These are phyloP conservation scores for Leptodermis oblonga DNA, from an alignment of 257 asterid species.

Conservation along the genomic window DNA sequence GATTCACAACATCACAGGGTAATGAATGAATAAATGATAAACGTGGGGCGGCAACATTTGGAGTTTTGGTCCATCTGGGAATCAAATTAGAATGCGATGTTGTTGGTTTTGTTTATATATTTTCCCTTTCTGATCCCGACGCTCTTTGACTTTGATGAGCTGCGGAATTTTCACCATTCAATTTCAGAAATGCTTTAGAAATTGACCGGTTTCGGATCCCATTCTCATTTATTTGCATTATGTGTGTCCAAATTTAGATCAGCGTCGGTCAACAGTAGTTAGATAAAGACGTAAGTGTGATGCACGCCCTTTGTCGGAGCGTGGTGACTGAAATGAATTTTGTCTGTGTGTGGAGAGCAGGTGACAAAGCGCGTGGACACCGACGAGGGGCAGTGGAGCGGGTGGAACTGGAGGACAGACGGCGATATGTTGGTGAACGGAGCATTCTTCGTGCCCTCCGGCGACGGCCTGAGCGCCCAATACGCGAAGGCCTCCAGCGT, in stretches of 20 bases:
- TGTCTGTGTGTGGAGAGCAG: constrained; percentile 21
- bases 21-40: constrained; percentile 2
- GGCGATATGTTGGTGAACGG: constrained; percentile 79
- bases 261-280: not conserved
- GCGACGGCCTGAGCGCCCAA: constrained; percentile 53
- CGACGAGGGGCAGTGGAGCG: constrained; percentile 56
- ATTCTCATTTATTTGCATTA: not conserved
- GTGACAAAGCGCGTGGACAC: constrained; percentile 76
- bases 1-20: not conserved
- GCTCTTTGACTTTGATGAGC: not conserved
- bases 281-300: not conserved
- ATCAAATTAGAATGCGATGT: too few species aligned
- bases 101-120: not conserved
- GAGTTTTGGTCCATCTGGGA: not conserved
- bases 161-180: not conserved
- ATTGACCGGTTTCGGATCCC: not conserved
- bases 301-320: not conserved
- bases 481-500: constrained; percentile 38
- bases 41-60: constrained; percentile 13
- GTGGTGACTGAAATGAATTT: not conserved
- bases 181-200: not conserved
- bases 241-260: not conserved
- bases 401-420: constrained; percentile 86
- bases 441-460: constrained; percentile 86
- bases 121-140: too few species aligned